phyloP scores from a whole-genome alignment of 2,329 filamentous ascomycete species.

The Aspergillus candidus region DNA sequence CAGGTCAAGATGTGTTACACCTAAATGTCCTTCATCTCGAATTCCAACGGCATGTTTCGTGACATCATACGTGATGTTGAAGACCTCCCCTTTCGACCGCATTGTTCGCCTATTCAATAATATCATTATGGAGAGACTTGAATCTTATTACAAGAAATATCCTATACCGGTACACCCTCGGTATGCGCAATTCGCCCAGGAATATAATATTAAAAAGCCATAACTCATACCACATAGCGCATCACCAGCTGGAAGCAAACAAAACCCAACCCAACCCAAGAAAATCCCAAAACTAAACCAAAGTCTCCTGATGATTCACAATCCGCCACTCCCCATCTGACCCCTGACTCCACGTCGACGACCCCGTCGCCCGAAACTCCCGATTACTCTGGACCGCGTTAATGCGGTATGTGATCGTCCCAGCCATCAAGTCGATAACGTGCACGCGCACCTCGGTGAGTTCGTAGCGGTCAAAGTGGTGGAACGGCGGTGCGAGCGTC shows the following conservation, averaged over 20 bases:
- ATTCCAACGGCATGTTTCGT: background rate
- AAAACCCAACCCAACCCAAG: too few relatives aligned
- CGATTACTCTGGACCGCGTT: conserved; percentile 22
- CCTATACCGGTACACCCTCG: too few relatives aligned
- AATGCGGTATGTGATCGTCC: conserved; percentile 29
- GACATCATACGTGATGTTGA: background rate
- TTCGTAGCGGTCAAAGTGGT: conserved; percentile 30
- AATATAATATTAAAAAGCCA: too few relatives aligned
- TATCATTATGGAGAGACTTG: background rate
- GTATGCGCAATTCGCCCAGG: too few relatives aligned
- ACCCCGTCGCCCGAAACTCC: conserved; percentile 24
- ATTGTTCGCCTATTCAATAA: conserved; percentile 1
- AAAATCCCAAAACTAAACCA: conserved; percentile 12
- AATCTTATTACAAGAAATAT: too few relatives aligned
- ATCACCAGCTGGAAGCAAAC: too few relatives aligned
- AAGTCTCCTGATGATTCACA: conserved; percentile 30
- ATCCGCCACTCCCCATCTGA: conserved; percentile 35
- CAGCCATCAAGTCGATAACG: conserved; percentile 34
- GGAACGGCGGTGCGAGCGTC: conserved; percentile 27
- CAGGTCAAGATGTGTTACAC: background rate
- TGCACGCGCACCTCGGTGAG: conserved; percentile 26
- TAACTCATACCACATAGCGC: too few relatives aligned
- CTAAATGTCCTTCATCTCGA: background rate
- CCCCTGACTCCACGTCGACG: conserved; percentile 33
- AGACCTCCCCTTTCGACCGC: background rate